A percentile compares a stretch with the other conserved stretches of the same genome.
phyloP scores from a whole-genome alignment of 345 rosid species.

The Iberis pinnata region DNA sequence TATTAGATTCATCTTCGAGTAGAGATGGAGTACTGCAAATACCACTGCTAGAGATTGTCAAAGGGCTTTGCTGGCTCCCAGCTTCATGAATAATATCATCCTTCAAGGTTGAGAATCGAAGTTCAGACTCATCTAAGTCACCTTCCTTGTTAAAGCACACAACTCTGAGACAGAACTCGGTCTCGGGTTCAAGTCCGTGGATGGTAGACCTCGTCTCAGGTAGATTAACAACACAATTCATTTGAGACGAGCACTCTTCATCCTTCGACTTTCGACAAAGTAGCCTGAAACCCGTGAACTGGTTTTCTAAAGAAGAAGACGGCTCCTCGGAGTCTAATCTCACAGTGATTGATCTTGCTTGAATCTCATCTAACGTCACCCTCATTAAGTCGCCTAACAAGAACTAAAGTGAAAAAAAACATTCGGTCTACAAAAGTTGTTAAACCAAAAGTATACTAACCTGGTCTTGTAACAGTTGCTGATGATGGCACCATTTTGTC shows the following conservation, averaged over 20 bases:
- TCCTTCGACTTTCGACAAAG: slow-evolving; percentile 58
- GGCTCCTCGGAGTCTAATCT: slow-evolving; percentile 42
- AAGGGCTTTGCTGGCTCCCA: slow-evolving; percentile 49
- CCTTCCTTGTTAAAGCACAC: slow-evolving; percentile 38
- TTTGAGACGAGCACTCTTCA: slow-evolving; percentile 43
- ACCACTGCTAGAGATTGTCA: slow-evolving; percentile 59
- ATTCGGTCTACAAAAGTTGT: not conserved
- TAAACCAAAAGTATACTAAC: slow-evolving; percentile 14
- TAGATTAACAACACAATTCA: slow-evolving; percentile 43
- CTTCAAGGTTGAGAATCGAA: slow-evolving; percentile 40
- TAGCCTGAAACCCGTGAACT: slow-evolving; percentile 38
- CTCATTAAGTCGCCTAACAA: slow-evolving; percentile 15
- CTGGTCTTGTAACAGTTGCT: slow-evolving; percentile 17
- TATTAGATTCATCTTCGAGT: slow-evolving; percentile 78
- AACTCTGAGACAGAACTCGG: slow-evolving; percentile 55
- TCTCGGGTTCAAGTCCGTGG: slow-evolving; percentile 52
- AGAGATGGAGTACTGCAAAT: slow-evolving; percentile 80
- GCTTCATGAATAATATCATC: slow-evolving; percentile 32
- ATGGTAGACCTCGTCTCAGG: slow-evolving; percentile 56
- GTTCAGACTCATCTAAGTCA: slow-evolving; percentile 48
- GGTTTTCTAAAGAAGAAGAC: slow-evolving; percentile 25
- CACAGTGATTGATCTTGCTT: slow-evolving; percentile 50
- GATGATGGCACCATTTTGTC: slow-evolving; percentile 42
- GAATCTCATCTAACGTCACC: slow-evolving; percentile 50
- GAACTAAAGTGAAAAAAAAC: slow-evolving; percentile 7